Conservation (phyloP, 495 filamentous ascomycete species). For the Penicillium samsonianum region DNA sequence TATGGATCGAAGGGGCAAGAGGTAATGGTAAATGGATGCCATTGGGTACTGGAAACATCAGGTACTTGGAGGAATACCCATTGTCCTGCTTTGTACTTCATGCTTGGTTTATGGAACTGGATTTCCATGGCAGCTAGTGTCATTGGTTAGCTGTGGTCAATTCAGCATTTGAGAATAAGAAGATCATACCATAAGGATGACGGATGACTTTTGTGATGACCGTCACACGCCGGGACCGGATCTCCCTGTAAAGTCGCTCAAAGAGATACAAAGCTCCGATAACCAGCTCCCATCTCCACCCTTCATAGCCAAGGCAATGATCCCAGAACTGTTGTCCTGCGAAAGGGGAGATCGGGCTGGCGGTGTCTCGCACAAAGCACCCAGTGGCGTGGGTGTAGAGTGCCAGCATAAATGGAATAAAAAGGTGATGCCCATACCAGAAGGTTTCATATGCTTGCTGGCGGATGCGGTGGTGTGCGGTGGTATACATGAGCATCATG, state of each 20-base stretch:
- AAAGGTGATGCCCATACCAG: constrained; percentile 98
- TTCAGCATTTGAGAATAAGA: no score
- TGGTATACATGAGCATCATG: constrained; percentile 99
- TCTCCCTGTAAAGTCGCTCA: constrained; percentile 90
- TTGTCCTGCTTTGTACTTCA: constrained; percentile 98
- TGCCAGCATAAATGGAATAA: constrained; percentile 90
- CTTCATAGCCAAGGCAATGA: constrained; percentile 93
- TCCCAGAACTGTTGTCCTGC: constrained; percentile 79
- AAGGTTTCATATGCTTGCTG: constrained; percentile 98
- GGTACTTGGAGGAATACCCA: constrained; percentile 97
- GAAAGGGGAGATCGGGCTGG: constrained; percentile 75
- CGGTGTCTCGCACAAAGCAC: constrained; percentile 88
- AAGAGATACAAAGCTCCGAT: constrained; percentile 82
- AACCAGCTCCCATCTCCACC: constrained; percentile 95
- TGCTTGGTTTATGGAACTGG: constrained; percentile 91
- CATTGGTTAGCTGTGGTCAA: constrained; percentile 4
- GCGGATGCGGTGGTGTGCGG: constrained; percentile 87
- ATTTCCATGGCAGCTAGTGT: constrained; percentile 89
- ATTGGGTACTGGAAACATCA: constrained; percentile 82
- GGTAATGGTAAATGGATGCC: constrained; percentile 99
- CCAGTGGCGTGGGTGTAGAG: constrained; percentile 95
- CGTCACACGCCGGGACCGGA: constrained; percentile 76
- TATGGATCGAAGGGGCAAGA: constrained; percentile 96
- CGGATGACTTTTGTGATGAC: constrained; percentile 91
- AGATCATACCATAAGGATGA: constrained; percentile 85